Conservation (phyloP, 139 green algal species). For the Tetradesmus obliquus region DNA sequence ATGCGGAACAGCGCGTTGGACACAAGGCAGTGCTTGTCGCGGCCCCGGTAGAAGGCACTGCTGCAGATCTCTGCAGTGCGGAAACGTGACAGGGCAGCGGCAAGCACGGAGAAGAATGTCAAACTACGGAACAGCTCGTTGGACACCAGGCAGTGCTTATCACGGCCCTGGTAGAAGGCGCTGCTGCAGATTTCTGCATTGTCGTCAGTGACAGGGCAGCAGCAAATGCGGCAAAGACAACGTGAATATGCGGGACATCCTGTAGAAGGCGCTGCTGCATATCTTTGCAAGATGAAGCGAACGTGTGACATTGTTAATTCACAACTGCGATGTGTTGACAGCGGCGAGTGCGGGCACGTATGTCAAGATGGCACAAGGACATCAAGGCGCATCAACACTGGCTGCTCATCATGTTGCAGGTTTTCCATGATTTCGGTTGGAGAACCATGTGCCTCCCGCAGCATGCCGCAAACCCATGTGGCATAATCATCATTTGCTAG, state of each 20-base stretch:
- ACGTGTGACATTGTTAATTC: not conserved
- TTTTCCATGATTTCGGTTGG: no score
- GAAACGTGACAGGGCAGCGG: no score
- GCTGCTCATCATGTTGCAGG: no score
- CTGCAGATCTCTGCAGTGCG: conserved; percentile 47
- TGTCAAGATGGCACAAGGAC: no score
- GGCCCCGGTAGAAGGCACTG: conserved; percentile 57
- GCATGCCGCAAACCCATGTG: no score
- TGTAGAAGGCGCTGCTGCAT: conserved; percentile 51
- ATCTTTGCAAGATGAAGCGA: conserved; percentile 23
- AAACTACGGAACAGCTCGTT: not conserved
- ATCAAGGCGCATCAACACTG: no score
- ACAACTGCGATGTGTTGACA: not conserved
- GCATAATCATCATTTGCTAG: no score
- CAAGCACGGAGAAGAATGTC: not conserved
- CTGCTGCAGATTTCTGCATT: conserved; percentile 47
- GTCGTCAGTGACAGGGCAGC: not conserved
- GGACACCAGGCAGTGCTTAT: conserved; percentile 56
- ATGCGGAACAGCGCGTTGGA: conserved; percentile 69
- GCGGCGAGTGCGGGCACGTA: no score
- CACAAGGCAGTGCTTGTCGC: conserved; percentile 65
- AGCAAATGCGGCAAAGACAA: not conserved
- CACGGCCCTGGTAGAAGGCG: conserved; percentile 55
- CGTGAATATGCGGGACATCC: no score
- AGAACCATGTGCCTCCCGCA: no score